Percentiles rank a stretch among this genome's conserved stretches.
phyloP scores from a whole-genome alignment of 768 basidiomycete genomes.

The Podaxis mareebaensis region DNA sequence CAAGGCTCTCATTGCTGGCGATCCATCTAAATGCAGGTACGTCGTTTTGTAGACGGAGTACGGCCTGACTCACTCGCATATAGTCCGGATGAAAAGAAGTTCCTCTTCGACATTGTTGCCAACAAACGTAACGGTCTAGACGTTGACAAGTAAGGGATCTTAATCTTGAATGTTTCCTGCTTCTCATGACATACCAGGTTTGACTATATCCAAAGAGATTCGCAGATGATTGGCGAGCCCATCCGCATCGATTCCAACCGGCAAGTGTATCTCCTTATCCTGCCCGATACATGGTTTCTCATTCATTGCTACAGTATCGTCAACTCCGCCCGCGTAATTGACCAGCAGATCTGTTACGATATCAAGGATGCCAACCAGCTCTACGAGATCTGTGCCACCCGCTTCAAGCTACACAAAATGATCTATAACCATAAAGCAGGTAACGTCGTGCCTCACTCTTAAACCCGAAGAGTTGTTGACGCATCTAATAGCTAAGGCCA shows the following conservation, averaged over 20 bases:
- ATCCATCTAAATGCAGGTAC: conserved; percentile 50
- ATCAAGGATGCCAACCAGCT: conserved; percentile 81
- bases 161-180: conserved; percentile 1
- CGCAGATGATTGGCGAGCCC: conserved; percentile 67
- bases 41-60: conserved; percentile 23
- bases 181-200: conserved; percentile 45
- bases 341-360: conserved; percentile 75
- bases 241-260: conserved; percentile 49
- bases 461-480: background rate
- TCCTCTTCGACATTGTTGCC: conserved; percentile 83
- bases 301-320: conserved; percentile 52
- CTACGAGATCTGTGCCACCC: conserved; percentile 70
- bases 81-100: conserved; percentile 57
- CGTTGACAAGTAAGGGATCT: conserved; percentile 70
- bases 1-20: conserved; percentile 79
- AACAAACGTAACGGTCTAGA: conserved; percentile 83
- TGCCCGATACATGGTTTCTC: background rate
- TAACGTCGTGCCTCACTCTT: conserved; percentile 20
- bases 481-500: conserved; percentile 58
- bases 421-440: conserved; percentile 84
- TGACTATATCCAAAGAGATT: conserved; percentile 81
- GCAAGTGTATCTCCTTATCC: conserved; percentile 31
- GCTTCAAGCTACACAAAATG: conserved; percentile 80
- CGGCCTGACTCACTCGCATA: background rate
- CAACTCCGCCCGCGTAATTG: conserved; percentile 71